Conservation (phyloP, 2,329 filamentous ascomycete species). For the Didymella sp. region DNA sequence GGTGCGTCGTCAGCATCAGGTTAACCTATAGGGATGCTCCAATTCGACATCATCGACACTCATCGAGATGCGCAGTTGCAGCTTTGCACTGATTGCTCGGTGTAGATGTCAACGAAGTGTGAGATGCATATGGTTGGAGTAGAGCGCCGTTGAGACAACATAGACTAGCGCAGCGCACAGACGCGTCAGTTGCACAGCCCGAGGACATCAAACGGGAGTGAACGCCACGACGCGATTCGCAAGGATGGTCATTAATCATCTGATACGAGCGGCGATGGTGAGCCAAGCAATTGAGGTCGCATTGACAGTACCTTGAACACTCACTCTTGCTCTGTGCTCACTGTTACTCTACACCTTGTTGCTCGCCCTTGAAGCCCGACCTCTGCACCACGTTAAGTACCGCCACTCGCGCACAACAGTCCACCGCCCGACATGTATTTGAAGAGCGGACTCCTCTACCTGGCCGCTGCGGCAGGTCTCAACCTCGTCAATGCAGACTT, state of each 20-base stretch:
- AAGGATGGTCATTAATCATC: constrained; percentile 18
- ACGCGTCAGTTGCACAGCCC: constrained; percentile 6
- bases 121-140: no score
- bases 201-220: constrained; percentile 3
- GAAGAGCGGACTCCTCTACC: constrained; percentile 23
- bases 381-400: background rate
- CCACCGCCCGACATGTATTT: constrained; percentile 20
- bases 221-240: constrained; percentile 10
- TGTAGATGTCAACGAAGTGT: no score
- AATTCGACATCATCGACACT: no score
- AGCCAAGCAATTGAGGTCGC: constrained; percentile 3
- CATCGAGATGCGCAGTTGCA: no score
- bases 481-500: constrained; percentile 35
- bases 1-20: background rate
- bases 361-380: background rate
- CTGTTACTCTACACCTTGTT: background rate
- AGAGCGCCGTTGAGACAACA: background rate
- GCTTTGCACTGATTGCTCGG: no score
- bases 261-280: constrained; percentile 4
- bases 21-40: background rate
- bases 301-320: constrained; percentile 1
- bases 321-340: background rate
- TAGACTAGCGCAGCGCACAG: constrained; percentile 12
- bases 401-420: background rate
- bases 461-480: constrained; percentile 26